Evolutionary conservation across 192 early-diverging fungal genomes (phyloP).

Genomic region (Physocladia obscura): DNA sequence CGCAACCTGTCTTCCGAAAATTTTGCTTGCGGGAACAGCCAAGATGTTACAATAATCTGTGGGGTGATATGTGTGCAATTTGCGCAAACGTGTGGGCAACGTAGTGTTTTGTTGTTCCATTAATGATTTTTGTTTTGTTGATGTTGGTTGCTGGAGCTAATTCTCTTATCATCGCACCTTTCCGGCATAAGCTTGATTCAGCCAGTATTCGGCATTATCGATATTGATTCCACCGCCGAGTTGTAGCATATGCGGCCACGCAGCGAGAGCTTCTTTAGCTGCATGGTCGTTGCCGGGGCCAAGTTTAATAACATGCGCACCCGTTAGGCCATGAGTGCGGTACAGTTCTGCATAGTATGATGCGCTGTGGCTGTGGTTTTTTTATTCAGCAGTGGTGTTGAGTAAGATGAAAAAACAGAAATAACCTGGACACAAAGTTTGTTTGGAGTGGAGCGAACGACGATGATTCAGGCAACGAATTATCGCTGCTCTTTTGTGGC

Average conservation of each 20-base stretch:
- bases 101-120: not conserved
- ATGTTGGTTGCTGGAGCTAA: not conserved
- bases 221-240: slow-evolving; percentile 90
- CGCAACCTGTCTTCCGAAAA: slow-evolving; percentile 71
- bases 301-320: slow-evolving; percentile 95
- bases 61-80: too few species aligned
- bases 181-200: slow-evolving; percentile 72
- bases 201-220: slow-evolving; percentile 86
- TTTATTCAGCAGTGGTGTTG: too few species aligned
- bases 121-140: not conserved
- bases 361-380: slow-evolving; percentile 59
- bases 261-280: slow-evolving; percentile 73
- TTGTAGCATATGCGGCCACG: slow-evolving; percentile 88
- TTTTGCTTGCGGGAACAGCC: slow-evolving; percentile 80
- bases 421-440: slow-evolving; percentile 90
- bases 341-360: slow-evolving; percentile 84
- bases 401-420: not conserved
- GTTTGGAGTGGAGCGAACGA: too few species aligned
- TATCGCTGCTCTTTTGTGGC: slow-evolving; percentile 47
- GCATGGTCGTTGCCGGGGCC: slow-evolving; percentile 84
- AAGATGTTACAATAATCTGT: slow-evolving; percentile 92
- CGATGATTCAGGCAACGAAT: too few species aligned
- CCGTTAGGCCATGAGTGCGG: slow-evolving; percentile 63
- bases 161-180: slow-evolving; percentile 54
- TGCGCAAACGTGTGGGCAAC: not conserved